Evolutionary conservation across 176 grass and related monocot species (phyloP), one percentile per base, ranked within the genome.

Genomic region (Aegilops sharonensis): DNA sequence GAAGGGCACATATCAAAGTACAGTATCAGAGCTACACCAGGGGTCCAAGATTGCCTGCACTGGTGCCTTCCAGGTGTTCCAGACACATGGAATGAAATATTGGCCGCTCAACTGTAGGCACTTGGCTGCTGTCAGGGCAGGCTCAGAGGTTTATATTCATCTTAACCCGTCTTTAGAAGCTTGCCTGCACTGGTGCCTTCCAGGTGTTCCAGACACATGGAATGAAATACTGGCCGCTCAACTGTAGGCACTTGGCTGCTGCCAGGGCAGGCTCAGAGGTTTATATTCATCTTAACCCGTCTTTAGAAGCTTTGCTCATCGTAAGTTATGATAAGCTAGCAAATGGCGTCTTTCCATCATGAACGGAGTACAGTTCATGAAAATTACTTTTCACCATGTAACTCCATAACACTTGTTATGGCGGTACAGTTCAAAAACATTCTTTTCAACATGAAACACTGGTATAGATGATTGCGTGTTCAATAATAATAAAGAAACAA

Each of bases 51-150:
- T 32, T 92, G 86, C 87, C 43, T 92, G 63, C 90, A 89, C 54
- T 92, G 86, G 90, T 92, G 90, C 82, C 87, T 89, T 40, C 90
- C 86, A 45, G 90, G 90, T 60, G 87, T 92, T 36, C 90, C 90
- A 78, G 86, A 92, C 85, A 66, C 90, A 82, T 92, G 90, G 90
- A 92, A 92, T 89, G 86, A 92, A 54, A 89, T 92, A 56, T 50
- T 92, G 29, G 82, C 87, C 42, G 82, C 86, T 77, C 90, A 89
- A 60, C 13, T 92, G 45, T 91, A 91, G 61, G 23, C 78, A 27
- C n/a, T 68, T 15, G 7, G 5, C 43, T 56, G 64, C 11, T 17
- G 36, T 8, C 37, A 80, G 2, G 57, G 4, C 29, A 35, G 13
- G 29, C 10, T 5, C n/a, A 27, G 7, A 25, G 20, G 30, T 39